These are phyloP conservation scores for Kwoniella botswanensis DNA, from an alignment of 768 basidiomycete genomes.

Conservation along the genomic window DNA sequence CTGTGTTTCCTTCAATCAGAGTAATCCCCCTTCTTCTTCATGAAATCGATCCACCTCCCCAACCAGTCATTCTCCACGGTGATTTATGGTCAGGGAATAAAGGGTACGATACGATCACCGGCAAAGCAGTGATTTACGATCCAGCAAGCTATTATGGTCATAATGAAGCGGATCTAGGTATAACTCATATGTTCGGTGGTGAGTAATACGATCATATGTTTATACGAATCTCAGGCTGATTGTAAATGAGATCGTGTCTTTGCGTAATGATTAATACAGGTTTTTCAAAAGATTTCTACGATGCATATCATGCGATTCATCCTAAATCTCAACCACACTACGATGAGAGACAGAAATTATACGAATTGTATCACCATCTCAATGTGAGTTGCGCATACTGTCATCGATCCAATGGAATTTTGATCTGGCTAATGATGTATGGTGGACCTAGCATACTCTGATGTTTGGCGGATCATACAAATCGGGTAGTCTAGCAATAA, in stretches of 20 bases:
- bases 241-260: neutral
- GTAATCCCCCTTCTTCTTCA: constrained; percentile 43
- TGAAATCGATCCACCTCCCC: constrained; percentile 33
- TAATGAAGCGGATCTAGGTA: constrained; percentile 54
- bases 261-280: constrained; percentile 23
- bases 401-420: no score
- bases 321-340: constrained; percentile 46
- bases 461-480: constrained; percentile 54
- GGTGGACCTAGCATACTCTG: constrained; percentile 41
- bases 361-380: constrained; percentile 55
- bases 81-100: constrained; percentile 59
- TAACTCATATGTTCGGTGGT: constrained; percentile 58
- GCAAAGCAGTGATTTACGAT: constrained; percentile 51
- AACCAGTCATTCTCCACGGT: constrained; percentile 56
- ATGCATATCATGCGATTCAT: constrained; percentile 51
- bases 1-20: constrained; percentile 1
- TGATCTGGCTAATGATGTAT: neutral
- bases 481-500: constrained; percentile 42
- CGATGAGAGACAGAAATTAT: constrained; percentile 43
- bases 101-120: constrained; percentile 37
- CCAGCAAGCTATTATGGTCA: constrained; percentile 51
- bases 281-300: constrained; percentile 53
- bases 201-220: neutral
- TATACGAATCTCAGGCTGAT: neutral
- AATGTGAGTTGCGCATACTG: constrained; percentile 40